Base-by-base conservation (phyloP, 805 yeast genomes). In the Ogataea philodendri region DNA sequence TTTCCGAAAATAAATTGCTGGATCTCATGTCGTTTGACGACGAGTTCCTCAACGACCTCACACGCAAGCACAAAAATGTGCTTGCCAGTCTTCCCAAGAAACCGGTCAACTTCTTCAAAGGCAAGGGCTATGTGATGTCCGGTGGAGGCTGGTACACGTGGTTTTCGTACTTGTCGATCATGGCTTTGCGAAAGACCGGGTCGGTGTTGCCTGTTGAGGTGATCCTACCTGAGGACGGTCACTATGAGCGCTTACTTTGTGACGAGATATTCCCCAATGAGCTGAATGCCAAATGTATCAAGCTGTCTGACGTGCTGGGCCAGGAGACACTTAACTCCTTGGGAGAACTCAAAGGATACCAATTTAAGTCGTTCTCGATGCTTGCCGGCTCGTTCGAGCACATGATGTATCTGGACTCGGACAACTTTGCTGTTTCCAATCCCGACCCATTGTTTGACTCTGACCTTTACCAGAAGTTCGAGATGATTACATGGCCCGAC, bases 401-500 rank as follows among this genome's bases (percentile, higher is more conserved):
- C 31, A 64, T 62, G 17, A 51, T 72, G 9, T 55, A 68, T 26
- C 47, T 72, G 24, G 78, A 72, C 46, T 66, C 76, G 7, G 78
- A 72, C 48, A 66, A 67, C 36, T 56, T 70, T 29, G 65, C 73
- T 2, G 63, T 70, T 19, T 51, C 55, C 25, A 64, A 67, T 42
- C 73, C 73, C 4, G 70, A 66, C 34, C 17, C 24, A 5, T 37
- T 64, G 6, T 57, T 63, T 17, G 37, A 42, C 1, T 51, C 62
- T 1, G 67, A 68, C 15, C 70, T 82, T 3, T 80, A 67, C 53
- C 40, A 48, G 18, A 54, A 61, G 9, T 57, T 62, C 23, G 83
- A 84, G 3, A 57, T 81, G 56, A 68, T 81, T 20, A 66, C 78
- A 2, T 81, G 88, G 88, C 89, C 88, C 1, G 88, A 81, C 59